These are phyloP conservation scores for Lactifluus volemus DNA, from an alignment of 768 basidiomycete genomes.

Conservation along the genomic window DNA sequence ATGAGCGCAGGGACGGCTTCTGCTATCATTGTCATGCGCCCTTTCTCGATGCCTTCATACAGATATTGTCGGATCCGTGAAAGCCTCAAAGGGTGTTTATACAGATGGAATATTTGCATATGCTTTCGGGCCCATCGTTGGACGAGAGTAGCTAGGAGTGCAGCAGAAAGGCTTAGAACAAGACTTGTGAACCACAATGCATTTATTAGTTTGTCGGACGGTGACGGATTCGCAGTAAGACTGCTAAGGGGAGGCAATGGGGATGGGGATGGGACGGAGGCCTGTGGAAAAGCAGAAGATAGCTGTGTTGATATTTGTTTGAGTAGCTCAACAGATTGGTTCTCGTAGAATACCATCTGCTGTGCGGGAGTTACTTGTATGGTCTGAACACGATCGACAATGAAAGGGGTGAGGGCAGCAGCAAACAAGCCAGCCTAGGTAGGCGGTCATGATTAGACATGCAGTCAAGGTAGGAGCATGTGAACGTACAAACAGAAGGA, in stretches of 20 bases:
- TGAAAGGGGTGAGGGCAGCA: no score
- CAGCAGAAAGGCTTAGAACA: constrained; percentile 33
- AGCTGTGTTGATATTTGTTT: no score
- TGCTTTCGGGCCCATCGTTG: constrained; percentile 28
- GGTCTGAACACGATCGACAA: no score
- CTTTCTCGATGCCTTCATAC: constrained; percentile 31
- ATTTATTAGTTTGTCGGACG: constrained; percentile 33
- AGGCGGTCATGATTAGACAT: background rate
- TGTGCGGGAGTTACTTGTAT: background rate
- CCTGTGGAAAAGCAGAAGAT: no score
- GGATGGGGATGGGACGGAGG: background rate
- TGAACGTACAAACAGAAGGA: background rate
- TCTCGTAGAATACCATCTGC: background rate
- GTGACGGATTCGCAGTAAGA: constrained; percentile 20
- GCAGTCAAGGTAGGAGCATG: background rate
- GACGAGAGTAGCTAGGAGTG: constrained; percentile 31
- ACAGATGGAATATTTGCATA: constrained; percentile 22
- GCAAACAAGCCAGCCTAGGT: background rate
- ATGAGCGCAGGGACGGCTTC: constrained; percentile 24
- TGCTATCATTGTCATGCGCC: constrained; percentile 34
- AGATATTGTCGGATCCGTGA: constrained; percentile 12
- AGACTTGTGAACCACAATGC: constrained; percentile 33
- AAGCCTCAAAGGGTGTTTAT: constrained; percentile 25
- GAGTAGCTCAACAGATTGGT: constrained; percentile 1
- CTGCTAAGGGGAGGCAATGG: background rate